Base-by-base conservation (phyloP, 352 stramenopile species). In the Pythium rishiriense region DNA sequence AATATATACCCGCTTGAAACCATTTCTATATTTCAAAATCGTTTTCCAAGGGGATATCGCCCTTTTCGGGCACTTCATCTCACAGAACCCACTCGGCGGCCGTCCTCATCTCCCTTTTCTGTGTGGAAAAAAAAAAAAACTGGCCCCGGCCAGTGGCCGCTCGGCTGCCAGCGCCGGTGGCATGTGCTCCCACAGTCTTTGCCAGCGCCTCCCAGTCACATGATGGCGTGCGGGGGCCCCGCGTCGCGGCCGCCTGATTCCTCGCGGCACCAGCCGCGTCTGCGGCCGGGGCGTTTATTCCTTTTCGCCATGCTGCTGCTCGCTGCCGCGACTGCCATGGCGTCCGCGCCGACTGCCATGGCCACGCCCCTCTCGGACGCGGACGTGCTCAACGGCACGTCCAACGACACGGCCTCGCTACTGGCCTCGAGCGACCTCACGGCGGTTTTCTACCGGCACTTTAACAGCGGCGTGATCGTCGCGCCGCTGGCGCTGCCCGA, bases 401-500 rank as follows among this genome's bases (percentile, higher is more conserved):
- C 58, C 24, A 68, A 65, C 48, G 48, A 62, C 50, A 73, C 51
- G 3, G 55, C 43, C 26, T 47, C 54, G 29, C 55, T 73, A 29
- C 28, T 68, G 15, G 39, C 59, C 10, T 48, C 47, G 31, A 65
- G 49, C 39, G 66, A 73, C 37, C 46, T 73, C 49, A 52, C 66
- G 4, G 26, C 52, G 15, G 19, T 73, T 4, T 69, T 65, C 47
- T 73, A 66, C 55, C 62, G 55, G 47, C 50, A 66, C 47, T 73
- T 59, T 25, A 73, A 66, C 60, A 65, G 25, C 55, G 60, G 59
- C 25, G 59, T 62, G 17, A 73, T 73, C 55, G 55, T 73, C n/a
- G 50, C 66, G 48, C 66, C 66, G 37, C 39, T 73, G 22, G 41
- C 37, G 10, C 21, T 68, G 1, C 41, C 59, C 11, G 48, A 66